These are phyloP conservation scores for Picea engelmannii DNA, from an alignment of 83 land plant species.

Conservation along the genomic window DNA sequence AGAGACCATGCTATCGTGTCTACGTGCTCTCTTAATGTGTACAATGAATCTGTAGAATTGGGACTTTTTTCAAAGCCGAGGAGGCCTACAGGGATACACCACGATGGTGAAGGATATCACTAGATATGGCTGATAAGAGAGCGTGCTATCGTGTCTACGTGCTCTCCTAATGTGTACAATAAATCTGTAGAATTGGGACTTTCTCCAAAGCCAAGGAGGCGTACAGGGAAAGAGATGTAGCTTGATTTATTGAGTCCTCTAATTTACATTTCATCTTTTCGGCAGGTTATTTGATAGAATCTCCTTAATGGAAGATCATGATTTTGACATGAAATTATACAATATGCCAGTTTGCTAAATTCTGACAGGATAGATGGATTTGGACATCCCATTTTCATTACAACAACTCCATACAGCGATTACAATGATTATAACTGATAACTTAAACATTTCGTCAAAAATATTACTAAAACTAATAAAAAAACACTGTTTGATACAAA, in stretches of 20 bases:
- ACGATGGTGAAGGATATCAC: constrained; percentile 78
- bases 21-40: constrained; percentile 79
- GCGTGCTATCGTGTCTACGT: constrained; percentile 72
- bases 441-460: too few species aligned
- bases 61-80: constrained; percentile 86
- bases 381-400: too few species aligned
- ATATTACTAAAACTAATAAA: too few species aligned
- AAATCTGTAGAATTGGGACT: constrained; percentile 85
- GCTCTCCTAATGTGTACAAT: constrained; percentile 78
- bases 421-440: too few species aligned
- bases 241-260: constrained; percentile 14
- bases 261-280: too few species aligned
- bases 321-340: too few species aligned
- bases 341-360: too few species aligned
- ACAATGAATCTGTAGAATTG: constrained; percentile 75
- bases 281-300: too few species aligned
- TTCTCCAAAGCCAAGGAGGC: constrained; percentile 77
- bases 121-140: constrained; percentile 62
- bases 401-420: too few species aligned
- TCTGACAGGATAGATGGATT: too few species aligned
- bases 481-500: too few species aligned
- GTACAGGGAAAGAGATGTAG: constrained; percentile 61
- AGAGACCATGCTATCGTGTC: constrained; percentile 77
- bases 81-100: constrained; percentile 77
- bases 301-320: too few species aligned